These are phyloP conservation scores for Mortierella alpina DNA, from an alignment of 192 early-diverging fungal species.

Conservation along the genomic window DNA sequence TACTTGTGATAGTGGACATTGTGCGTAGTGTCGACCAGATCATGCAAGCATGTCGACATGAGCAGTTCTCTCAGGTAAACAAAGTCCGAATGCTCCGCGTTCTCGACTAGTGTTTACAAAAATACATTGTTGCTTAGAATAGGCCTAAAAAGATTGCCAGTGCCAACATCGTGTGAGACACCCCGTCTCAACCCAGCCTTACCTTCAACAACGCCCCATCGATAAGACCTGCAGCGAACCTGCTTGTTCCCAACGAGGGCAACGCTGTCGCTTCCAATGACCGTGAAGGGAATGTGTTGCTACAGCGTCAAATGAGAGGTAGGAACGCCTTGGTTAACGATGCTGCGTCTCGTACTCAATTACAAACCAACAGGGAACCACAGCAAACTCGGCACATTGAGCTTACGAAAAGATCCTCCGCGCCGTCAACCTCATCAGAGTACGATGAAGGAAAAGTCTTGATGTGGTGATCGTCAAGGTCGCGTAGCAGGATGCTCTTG, in stretches of 20 bases:
- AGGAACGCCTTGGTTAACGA: neutral
- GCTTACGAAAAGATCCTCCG: constrained; percentile 70
- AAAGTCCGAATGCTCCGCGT: constrained; percentile 82
- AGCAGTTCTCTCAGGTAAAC: constrained; percentile 76
- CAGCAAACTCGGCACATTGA: neutral
- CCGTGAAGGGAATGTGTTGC: constrained; percentile 82
- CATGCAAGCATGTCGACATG: constrained; percentile 76
- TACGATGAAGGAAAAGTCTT: constrained; percentile 78
- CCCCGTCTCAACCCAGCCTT: neutral
- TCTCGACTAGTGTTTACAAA: constrained; percentile 66
- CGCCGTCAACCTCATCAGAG: constrained; percentile 75
- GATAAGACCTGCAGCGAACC: constrained; percentile 78
- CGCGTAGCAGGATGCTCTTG: constrained; percentile 73
- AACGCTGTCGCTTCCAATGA: constrained; percentile 83
- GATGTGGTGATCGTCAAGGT: constrained; percentile 74
- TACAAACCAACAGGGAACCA: no score
- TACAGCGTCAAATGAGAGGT: constrained; percentile 30
- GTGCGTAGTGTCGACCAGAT: constrained; percentile 86
- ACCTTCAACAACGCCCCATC: constrained; percentile 86
- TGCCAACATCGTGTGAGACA: neutral
- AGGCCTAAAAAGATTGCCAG: neutral
- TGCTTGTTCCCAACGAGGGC: constrained; percentile 68
- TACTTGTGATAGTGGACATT: constrained; percentile 78
- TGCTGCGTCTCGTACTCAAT: no score
- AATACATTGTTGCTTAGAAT: neutral